These are phyloP conservation scores for Syzygium aqueum DNA, from an alignment of 345 rosid species.

Conservation along the genomic window DNA sequence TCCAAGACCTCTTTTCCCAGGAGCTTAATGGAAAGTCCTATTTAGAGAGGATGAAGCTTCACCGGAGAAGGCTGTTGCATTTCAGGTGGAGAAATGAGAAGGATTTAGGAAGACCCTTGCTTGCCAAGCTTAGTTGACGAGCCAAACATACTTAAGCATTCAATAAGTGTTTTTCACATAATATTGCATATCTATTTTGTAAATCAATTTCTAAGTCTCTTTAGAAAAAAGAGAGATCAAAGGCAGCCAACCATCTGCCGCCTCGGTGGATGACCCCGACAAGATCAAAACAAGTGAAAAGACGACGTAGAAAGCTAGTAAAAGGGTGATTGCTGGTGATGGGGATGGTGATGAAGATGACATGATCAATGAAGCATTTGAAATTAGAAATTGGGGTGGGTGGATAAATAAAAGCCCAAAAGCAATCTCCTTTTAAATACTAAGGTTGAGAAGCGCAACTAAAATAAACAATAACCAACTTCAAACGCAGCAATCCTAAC, in stretches of 20 bases:
- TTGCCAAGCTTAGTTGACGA: background rate
- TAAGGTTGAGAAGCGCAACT: background rate
- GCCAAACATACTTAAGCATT: background rate
- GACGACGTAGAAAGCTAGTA: background rate
- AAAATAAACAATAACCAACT: background rate
- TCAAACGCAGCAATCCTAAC: background rate
- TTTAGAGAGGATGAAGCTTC: background rate
- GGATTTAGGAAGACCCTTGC: background rate
- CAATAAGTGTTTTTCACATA: background rate
- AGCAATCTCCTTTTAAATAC: background rate
- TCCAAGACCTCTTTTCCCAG: background rate
- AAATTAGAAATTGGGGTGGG: background rate
- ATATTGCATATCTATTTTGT: background rate
- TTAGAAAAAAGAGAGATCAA: background rate
- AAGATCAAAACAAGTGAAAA: background rate
- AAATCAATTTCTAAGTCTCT: background rate
- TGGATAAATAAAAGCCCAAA: background rate
- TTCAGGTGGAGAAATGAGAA: background rate
- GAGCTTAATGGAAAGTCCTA: conserved; percentile 3
- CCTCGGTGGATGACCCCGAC: background rate
- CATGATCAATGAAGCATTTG: background rate
- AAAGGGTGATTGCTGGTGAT: background rate
- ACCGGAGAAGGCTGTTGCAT: background rate
- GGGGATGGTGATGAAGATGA: background rate
- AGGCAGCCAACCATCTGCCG: background rate